Evolutionary conservation across 305 asterid genomes (phyloP), one percentile per base, ranked within the genome.

Genomic region (Petunia hybrid): DNA sequence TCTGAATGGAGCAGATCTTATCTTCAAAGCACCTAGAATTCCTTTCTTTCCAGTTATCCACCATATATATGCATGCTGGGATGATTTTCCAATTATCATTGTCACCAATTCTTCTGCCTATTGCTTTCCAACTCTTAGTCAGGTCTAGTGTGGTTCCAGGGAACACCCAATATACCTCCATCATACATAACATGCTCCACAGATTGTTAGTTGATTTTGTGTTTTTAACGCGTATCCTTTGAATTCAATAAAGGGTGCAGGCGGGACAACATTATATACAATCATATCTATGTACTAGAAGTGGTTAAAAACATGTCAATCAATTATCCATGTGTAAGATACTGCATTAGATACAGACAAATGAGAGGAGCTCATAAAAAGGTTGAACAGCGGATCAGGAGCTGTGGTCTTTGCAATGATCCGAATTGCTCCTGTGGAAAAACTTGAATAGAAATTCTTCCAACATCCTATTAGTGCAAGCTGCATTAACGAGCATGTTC

Each of bases 311-410:
- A 31, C 60, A 22, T 40, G 31, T 14, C n/a, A 66, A 12, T 66
- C 46, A 35, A 36, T 51, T 38, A 73, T 13, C 46, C 78, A 36
- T 73, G 4, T 51, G 36, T 13, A 45, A 48, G 78, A 48, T 71
- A 35, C 51, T 71, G 61, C 35, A 73, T 73, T 45, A 73, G 78
- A 73, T 51, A 13, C 78, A 73, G 35, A 36, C 46, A 73, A 46
- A 22, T 69, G 57, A 8, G 76, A 42, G 59, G 76, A 42, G 59
- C 45, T 45, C 76, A 69, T 56, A 43, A 51, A 55, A 73, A 51
- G 43, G 63, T 3, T 51, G 63, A 73, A 73, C 46, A 73, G 14
- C 78, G 63, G 36, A 36, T 35, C 63, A 51, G 63, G 51, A 73
- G 59, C 61, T 71, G 60, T 46, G 3, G 77, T 48, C 46, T 48